Percentiles rank a stretch among this genome's conserved stretches.
Conservation (phyloP, 768 basidiomycete genomes). For the Boletus speciosus region DNA sequence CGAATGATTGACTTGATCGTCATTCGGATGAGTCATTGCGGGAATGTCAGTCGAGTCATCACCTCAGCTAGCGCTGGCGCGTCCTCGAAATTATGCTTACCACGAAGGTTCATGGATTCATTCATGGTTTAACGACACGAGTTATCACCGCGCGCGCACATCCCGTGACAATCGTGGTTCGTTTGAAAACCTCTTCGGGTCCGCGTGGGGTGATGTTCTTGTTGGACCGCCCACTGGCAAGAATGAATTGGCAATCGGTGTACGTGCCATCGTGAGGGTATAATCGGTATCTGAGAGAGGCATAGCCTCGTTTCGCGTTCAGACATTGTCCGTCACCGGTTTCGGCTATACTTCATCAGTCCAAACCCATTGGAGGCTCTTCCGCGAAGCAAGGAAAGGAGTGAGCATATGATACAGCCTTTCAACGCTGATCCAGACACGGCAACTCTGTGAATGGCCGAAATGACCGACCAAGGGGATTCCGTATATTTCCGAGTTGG, state of each 20-base stretch:
- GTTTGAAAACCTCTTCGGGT: background rate
- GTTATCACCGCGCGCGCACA: constrained; percentile 12
- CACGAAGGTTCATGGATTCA: background rate
- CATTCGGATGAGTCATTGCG: background rate
- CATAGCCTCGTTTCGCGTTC: constrained; percentile 1
- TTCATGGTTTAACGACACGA: background rate
- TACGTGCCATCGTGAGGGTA: too few species aligned
- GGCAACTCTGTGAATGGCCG: constrained; percentile 9
- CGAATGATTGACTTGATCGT: constrained; percentile 8
- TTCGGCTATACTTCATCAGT: background rate
- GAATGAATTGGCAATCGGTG: too few species aligned
- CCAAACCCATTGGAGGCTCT: background rate
- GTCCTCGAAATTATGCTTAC: background rate
- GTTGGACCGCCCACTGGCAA: too few species aligned
- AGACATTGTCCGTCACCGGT: background rate
- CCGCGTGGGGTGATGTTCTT: constrained; percentile 7
- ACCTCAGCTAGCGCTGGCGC: constrained; percentile 1
- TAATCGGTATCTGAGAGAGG: background rate
- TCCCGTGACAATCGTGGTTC: constrained; percentile 3
- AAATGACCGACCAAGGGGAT: constrained; percentile 1
- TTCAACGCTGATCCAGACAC: constrained; percentile 2
- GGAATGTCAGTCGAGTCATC: constrained; percentile 7
- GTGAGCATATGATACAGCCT: background rate
- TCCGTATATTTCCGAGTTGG: constrained; percentile 7
- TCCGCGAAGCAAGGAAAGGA: constrained; percentile 25